Evolutionary conservation across 441 rosid genomes (phyloP).

Genomic region (Croton laevigatus): DNA sequence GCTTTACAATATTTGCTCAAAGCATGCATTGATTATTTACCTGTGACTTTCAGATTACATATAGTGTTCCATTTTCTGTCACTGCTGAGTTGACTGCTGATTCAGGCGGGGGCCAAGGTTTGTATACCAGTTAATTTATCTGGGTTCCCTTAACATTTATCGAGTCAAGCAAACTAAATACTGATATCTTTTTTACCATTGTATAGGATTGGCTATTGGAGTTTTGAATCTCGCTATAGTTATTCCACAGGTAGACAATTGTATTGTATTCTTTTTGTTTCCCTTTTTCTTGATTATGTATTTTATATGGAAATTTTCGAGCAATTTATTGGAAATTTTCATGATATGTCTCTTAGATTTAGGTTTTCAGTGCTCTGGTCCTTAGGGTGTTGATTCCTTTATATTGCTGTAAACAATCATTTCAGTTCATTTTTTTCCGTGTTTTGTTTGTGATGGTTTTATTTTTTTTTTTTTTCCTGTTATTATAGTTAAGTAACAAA

Average conservation of each 20-base stretch:
- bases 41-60: slow-evolving; percentile 62
- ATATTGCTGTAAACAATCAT: not conserved
- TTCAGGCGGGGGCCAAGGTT: slow-evolving; percentile 97
- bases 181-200: slow-evolving; percentile 8
- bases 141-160: slow-evolving; percentile 6
- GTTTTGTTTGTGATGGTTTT: not conserved
- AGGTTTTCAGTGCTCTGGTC: not conserved
- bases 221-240: slow-evolving; percentile 93
- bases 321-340: not conserved
- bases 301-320: not conserved
- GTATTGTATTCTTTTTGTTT: not conserved
- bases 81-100: slow-evolving; percentile 95
- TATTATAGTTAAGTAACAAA: not conserved
- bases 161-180: slow-evolving; percentile 9
- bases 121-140: slow-evolving; percentile 22
- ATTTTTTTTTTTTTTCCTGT: not conserved
- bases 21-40: slow-evolving; percentile 14
- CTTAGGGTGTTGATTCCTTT: not conserved
- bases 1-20: slow-evolving; percentile 6
- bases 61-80: slow-evolving; percentile 89
- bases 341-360: not conserved
- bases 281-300: slow-evolving; percentile 1
- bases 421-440: not conserved
- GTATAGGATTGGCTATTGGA: slow-evolving; percentile 91
- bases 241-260: slow-evolving; percentile 65